Conservation (phyloP, 805 yeast genomes). For the Millerago galiae region DNA sequence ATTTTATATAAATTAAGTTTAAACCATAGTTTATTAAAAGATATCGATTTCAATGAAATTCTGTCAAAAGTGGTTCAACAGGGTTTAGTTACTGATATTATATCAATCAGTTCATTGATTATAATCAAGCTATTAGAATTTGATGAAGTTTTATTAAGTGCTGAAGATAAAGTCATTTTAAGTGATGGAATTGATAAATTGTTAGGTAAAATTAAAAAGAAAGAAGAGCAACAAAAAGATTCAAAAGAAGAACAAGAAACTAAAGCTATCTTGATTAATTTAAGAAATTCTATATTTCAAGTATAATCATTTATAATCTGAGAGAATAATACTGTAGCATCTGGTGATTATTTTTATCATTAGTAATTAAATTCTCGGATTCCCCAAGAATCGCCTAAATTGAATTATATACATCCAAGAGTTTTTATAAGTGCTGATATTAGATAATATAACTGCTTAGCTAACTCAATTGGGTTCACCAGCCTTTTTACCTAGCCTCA, state of each 20-base stretch:
- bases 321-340: not conserved
- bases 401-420: too few relatives aligned
- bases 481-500: too few relatives aligned
- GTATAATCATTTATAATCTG: not conserved
- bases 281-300: conserved; percentile 17
- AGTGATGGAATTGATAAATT: conserved; percentile 24
- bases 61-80: conserved; percentile 28
- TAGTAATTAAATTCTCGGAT: too few relatives aligned
- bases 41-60: conserved; percentile 28
- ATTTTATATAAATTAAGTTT: conserved; percentile 47
- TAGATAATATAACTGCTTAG: too few relatives aligned
- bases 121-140: conserved; percentile 22
- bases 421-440: too few relatives aligned
- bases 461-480: too few relatives aligned
- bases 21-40: conserved; percentile 17
- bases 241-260: conserved; percentile 26
- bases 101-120: conserved; percentile 22
- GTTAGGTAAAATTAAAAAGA: conserved; percentile 21
- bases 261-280: conserved; percentile 17
- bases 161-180: conserved; percentile 13
- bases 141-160: conserved; percentile 20
- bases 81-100: conserved; percentile 33
- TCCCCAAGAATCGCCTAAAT: too few relatives aligned
- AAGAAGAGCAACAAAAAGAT: conserved; percentile 24
- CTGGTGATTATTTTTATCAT: not conserved